These are phyloP conservation scores for Salix arbutifolia DNA, from an alignment of 345 rosid genomes.

Conservation along the genomic window DNA sequence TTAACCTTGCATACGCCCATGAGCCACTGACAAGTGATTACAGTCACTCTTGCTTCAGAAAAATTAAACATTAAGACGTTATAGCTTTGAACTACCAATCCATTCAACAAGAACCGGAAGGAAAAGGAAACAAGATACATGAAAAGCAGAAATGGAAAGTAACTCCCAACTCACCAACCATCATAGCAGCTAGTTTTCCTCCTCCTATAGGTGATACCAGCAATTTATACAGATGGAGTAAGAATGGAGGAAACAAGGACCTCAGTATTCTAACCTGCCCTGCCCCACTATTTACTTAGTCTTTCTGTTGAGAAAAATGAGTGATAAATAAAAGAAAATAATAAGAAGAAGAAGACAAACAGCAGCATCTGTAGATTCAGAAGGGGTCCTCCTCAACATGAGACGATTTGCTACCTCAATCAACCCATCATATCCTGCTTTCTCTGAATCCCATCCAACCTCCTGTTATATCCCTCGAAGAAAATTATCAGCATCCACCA, in stretches of 20 bases:
- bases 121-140: neutral
- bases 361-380: constrained; percentile 63
- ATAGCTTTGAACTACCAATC: neutral
- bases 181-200: constrained; percentile 69
- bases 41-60: constrained; percentile 74
- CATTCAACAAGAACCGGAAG: neutral
- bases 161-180: constrained; percentile 72
- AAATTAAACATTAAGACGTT: neutral
- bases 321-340: neutral
- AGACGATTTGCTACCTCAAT: constrained; percentile 70
- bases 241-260: constrained; percentile 70
- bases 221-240: constrained; percentile 59
- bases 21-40: constrained; percentile 88
- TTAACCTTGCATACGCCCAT: constrained; percentile 75
- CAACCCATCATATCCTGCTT: constrained; percentile 77
- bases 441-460: constrained; percentile 89
- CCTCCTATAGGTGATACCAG: constrained; percentile 66
- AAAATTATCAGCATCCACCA: neutral
- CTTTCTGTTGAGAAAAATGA: neutral
- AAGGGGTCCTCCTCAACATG: constrained; percentile 50
- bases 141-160: neutral
- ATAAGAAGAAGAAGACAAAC: constrained; percentile 23
- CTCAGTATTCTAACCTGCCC: constrained; percentile 64
- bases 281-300: neutral
- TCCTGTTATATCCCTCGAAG: constrained; percentile 50